Evolutionary conservation across 2,329 filamentous ascomycete genomes (phyloP).

Genomic region (Cadophora sp.): DNA sequence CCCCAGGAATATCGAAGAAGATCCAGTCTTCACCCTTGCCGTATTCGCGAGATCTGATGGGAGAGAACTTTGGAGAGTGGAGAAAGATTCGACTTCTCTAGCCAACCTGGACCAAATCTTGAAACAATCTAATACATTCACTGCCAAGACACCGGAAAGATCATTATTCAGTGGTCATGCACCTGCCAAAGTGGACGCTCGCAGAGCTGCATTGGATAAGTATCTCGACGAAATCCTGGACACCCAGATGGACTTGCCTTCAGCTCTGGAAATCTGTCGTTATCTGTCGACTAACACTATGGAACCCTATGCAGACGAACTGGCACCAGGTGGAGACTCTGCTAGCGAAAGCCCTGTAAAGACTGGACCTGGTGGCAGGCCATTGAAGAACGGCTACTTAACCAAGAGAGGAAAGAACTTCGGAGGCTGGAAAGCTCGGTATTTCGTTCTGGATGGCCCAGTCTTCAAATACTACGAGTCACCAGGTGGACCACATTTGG

Average conservation of each 20-base stretch:
- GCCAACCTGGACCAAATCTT: constrained; percentile 83
- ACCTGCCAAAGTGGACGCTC: constrained; percentile 89
- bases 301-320: constrained; percentile 67
- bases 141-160: constrained; percentile 80
- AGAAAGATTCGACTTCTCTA: constrained; percentile 87
- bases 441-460: constrained; percentile 72
- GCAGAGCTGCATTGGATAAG: constrained; percentile 78
- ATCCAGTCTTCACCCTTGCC: constrained; percentile 91
- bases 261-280: constrained; percentile 82
- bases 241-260: constrained; percentile 77
- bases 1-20: constrained; percentile 82
- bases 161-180: constrained; percentile 90
- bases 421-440: constrained; percentile 93
- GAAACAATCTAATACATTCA: constrained; percentile 75
- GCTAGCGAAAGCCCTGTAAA: constrained; percentile 49
- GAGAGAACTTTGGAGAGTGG: constrained; percentile 88
- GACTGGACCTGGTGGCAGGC: constrained; percentile 67
- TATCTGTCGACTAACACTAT: constrained; percentile 78
- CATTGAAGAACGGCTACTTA: constrained; percentile 85
- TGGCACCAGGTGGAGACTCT: constrained; percentile 48
- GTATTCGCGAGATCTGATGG: constrained; percentile 78
- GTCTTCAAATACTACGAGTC: constrained; percentile 90
- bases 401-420: constrained; percentile 99
- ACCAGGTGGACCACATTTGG: constrained; percentile 87
- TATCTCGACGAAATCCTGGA: constrained; percentile 90